Percentiles rank a stretch among this genome's conserved stretches.
Conservation (phyloP, 257 asterid genomes). For the Rauvolfia tetraphylla region DNA sequence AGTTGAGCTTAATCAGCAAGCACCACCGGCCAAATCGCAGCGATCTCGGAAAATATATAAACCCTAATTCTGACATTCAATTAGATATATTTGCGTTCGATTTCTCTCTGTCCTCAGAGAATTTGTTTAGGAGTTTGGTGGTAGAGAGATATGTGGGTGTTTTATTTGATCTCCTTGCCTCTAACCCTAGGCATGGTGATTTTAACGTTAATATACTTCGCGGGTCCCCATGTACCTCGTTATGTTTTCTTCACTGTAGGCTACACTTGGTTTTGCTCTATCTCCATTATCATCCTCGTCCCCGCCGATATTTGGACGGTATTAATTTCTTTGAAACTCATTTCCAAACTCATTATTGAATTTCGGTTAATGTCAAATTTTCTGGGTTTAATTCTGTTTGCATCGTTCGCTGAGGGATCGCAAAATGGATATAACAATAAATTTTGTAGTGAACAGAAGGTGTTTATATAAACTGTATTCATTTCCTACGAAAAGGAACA, state of each 20-base stretch:
- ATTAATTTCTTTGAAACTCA: slow-evolving; percentile 15
- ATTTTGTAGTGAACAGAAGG: neutral
- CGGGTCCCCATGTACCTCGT: slow-evolving; percentile 92
- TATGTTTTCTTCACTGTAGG: slow-evolving; percentile 92
- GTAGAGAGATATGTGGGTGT: slow-evolving; percentile 73
- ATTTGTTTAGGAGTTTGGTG: neutral
- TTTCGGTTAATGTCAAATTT: neutral
- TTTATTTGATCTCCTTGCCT: slow-evolving; percentile 95
- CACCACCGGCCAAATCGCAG: neutral
- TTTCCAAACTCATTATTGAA: neutral
- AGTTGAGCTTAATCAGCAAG: slow-evolving; percentile 8
- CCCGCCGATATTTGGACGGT: slow-evolving; percentile 99
- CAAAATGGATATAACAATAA: neutral
- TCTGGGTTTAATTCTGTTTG: neutral
- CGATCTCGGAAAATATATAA: slow-evolving; percentile 7
- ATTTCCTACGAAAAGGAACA: neutral
- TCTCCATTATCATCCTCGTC: slow-evolving; percentile 91
- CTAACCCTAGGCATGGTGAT: slow-evolving; percentile 87
- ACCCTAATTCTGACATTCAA: neutral
- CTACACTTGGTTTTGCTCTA: slow-evolving; percentile 97
- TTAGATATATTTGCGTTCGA: neutral
- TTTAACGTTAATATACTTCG: slow-evolving; percentile 77
- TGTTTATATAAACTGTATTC: neutral
- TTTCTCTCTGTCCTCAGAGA: neutral
- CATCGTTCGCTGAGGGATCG: neutral